Percentiles rank a stretch among this genome's conserved stretches.
Evolutionary conservation across 2,329 filamentous ascomycete genomes (phyloP).

Genomic region (Emmonsia crescens): DNA sequence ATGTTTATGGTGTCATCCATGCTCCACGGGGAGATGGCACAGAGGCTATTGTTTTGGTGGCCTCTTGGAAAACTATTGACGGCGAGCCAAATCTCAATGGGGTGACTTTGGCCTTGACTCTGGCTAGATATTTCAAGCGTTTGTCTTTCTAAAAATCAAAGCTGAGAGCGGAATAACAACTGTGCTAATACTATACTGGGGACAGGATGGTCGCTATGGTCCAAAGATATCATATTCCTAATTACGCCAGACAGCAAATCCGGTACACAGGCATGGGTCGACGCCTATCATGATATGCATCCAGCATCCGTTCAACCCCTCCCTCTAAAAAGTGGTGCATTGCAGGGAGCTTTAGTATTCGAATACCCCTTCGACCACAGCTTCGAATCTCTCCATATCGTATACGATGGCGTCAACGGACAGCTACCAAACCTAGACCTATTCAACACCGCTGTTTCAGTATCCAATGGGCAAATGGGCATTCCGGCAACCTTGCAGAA

Average conservation of each 20-base stretch:
- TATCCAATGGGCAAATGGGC: slow-evolving; percentile 85
- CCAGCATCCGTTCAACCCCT: slow-evolving; percentile 60
- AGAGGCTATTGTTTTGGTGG: slow-evolving; percentile 87
- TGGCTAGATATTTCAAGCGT: slow-evolving; percentile 92
- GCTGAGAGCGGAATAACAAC: not conserved
- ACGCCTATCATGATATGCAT: slow-evolving; percentile 91
- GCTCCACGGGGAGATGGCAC: slow-evolving; percentile 92
- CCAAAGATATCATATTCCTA: slow-evolving; percentile 92
- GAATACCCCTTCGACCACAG: slow-evolving; percentile 79
- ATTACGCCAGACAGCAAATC: slow-evolving; percentile 80
- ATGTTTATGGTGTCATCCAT: slow-evolving; percentile 86
- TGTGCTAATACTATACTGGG: not conserved
- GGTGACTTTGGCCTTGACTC: slow-evolving; percentile 70
- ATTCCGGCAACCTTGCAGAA: slow-evolving; percentile 74
- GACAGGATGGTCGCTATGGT: slow-evolving; percentile 91
- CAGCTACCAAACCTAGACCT: slow-evolving; percentile 92
- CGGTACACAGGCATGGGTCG: slow-evolving; percentile 92
- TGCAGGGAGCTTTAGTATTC: slow-evolving; percentile 87
- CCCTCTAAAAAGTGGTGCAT: slow-evolving; percentile 79
- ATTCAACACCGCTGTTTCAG: slow-evolving; percentile 83
- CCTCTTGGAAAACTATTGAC: slow-evolving; percentile 75
- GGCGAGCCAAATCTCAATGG: slow-evolving; percentile 74
- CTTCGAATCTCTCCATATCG: slow-evolving; percentile 79
- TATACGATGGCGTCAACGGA: slow-evolving; percentile 93
- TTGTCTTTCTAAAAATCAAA: slow-evolving; percentile 12